These are phyloP conservation scores for Paramecium primaurelia DNA, from an alignment of 73 alveolate genomes.

Conservation along the genomic window DNA sequence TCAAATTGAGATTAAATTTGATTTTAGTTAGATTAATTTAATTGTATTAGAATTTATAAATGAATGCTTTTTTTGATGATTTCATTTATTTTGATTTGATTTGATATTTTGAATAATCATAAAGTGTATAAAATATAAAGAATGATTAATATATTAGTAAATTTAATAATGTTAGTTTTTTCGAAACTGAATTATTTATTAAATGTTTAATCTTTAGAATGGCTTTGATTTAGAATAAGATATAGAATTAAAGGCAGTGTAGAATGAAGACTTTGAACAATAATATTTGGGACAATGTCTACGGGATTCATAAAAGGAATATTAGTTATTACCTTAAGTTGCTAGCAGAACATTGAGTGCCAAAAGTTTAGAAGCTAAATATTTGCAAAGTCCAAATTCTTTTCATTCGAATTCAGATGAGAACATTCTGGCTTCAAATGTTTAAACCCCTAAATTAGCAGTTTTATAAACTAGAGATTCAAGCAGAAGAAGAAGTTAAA, in stretches of 20 bases:
- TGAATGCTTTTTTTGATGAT: too few species aligned
- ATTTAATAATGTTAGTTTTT: background rate
- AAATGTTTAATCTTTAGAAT: background rate
- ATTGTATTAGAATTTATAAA: too few species aligned
- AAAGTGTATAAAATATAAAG: background rate
- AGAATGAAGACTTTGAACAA: conserved; percentile 27
- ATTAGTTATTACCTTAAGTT: background rate
- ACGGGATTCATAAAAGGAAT: background rate
- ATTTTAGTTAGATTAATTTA: too few species aligned
- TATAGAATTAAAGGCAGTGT: background rate
- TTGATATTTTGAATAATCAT: background rate
- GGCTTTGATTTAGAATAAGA: conserved; percentile 11
- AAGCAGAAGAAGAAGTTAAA: background rate
- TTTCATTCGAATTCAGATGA: background rate
- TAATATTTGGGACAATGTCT: background rate
- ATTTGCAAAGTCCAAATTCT: background rate
- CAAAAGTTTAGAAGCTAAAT: background rate
- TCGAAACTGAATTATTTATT: background rate
- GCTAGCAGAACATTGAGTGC: background rate
- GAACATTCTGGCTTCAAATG: background rate
- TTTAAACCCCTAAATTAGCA: background rate
- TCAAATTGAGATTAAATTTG: too few species aligned
- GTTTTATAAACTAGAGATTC: background rate
- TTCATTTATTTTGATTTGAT: background rate
- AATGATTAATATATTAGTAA: background rate